Evolutionary conservation across 176 grass and related monocot genomes (phyloP).

Genomic region (Lolium perenne): DNA sequence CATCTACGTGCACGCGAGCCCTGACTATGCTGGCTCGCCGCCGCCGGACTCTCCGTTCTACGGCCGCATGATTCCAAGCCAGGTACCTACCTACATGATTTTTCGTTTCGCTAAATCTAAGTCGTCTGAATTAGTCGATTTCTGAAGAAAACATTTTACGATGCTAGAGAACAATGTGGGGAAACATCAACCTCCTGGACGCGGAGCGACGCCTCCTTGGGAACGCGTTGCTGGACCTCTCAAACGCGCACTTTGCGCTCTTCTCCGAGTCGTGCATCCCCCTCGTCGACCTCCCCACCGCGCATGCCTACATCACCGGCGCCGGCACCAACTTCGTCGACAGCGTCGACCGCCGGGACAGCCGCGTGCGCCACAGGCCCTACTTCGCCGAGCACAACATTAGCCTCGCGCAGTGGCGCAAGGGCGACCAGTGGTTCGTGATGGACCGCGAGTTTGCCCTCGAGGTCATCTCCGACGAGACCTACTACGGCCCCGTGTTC

Average conservation of each 20-base stretch:
- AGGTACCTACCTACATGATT: conserved; percentile 38
- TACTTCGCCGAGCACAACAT: conserved; percentile 50
- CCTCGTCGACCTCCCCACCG: conserved; percentile 35
- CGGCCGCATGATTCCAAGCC: conserved; percentile 62
- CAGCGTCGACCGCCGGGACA: conserved; percentile 51
- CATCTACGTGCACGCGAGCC: conserved; percentile 73
- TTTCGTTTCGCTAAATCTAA: too few relatives aligned
- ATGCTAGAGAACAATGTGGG: conserved; percentile 61
- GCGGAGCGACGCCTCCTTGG: conserved; percentile 68
- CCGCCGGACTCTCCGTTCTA: conserved; percentile 63
- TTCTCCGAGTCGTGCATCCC: conserved; percentile 77
- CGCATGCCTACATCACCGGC: conserved; percentile 50
- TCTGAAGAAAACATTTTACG: not conserved
- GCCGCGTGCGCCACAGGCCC: conserved; percentile 51
- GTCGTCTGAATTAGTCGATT: too few relatives aligned
- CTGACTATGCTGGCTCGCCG: conserved; percentile 49
- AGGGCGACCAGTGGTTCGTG: conserved; percentile 85
- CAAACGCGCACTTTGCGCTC: conserved; percentile 65
- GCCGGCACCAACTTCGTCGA: conserved; percentile 63
- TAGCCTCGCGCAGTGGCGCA: conserved; percentile 63
- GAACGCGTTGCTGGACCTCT: conserved; percentile 63
- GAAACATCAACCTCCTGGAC: conserved; percentile 49
- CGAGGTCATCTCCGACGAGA: conserved; percentile 55
- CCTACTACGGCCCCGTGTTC: conserved; percentile 66
- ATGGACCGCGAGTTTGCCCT: conserved; percentile 54